Base-by-base conservation (phyloP, 2,329 filamentous ascomycete species). In the Fusarium sp. region DNA sequence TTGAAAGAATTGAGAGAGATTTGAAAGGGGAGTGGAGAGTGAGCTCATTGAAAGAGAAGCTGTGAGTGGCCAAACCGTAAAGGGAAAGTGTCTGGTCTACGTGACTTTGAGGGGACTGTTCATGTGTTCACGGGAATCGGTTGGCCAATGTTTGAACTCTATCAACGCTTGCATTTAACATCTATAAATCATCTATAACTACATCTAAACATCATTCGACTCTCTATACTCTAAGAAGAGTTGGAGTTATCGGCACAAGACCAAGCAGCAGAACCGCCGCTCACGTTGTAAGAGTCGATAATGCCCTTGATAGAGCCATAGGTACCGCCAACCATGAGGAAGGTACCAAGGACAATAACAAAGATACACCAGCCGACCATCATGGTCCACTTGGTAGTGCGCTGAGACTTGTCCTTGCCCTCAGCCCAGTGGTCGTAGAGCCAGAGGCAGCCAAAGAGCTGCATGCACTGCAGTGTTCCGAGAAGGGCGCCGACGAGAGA, bases 1-100 rank as follows among this genome's bases (percentile, higher is more conserved):
- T 95, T 81, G 84, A 83, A 56, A 86, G 86, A 69, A 92, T 94
- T 14, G 76, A 78, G 26, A 67, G 39, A 8, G 75, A 78, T 24
- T 55, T 80, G 11, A 45, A 61, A 0, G 74, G 73, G 3, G 53
- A 41, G 24, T 79, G 75, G 77, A 14, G 41, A 35, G 28, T 35
- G n/a, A 36, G 8, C n/a, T 16, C 14, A 12, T 14, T 33, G n/a
- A 69, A 39, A 10, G 45, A 20, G 20, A 53, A 53, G 35, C 39
- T 69, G 13, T 69, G 45, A 68, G 11, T 54, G 15, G 24, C 6
- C 30, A 6, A 7, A 2, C 16, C 16, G 10, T 9, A 45, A 39
- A 31, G 33, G 22, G 22, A 22, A 20, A 36, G 5, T 20, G 2
- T 5, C 20, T n/a, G 20, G 12, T 30, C 31, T 20, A n/a, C 0